These are phyloP conservation scores for Pseudoneurospora amorphoporcata DNA, from an alignment of 495 filamentous ascomycete species.

Conservation along the genomic window DNA sequence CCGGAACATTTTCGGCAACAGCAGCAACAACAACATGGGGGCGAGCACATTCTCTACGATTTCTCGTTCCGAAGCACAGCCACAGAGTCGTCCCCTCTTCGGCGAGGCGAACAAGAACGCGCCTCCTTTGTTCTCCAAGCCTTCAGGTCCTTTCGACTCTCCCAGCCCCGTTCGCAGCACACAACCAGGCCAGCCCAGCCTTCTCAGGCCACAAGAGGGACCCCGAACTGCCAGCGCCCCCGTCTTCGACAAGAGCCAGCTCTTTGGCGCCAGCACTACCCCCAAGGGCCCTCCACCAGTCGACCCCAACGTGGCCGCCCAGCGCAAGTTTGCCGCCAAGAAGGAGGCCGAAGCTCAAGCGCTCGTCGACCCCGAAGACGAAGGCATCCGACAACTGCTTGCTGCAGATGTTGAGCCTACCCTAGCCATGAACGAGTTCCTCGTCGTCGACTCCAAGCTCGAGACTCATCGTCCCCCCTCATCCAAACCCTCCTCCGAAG, in stretches of 20 bases:
- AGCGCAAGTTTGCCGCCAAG: constrained; percentile 33
- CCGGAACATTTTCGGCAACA: not conserved
- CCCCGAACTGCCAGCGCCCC: constrained; percentile 50
- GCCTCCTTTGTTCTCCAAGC: constrained; percentile 46
- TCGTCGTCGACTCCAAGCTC: constrained; percentile 28
- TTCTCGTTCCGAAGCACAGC: constrained; percentile 36
- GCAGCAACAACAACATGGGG: constrained; percentile 10
- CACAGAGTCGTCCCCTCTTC: constrained; percentile 42
- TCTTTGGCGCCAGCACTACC: constrained; percentile 10
- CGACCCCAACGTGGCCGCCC: constrained; percentile 28
- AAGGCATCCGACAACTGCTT: constrained; percentile 40
- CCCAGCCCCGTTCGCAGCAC: constrained; percentile 63
- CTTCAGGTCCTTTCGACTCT: constrained; percentile 56
- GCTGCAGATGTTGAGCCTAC: constrained; percentile 37
- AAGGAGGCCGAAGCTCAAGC: constrained; percentile 39
- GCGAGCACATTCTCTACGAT: constrained; percentile 34
- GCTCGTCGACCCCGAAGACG: constrained; percentile 47
- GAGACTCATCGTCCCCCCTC: not conserved
- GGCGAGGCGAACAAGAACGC: constrained; percentile 50
- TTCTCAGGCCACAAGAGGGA: constrained; percentile 37
- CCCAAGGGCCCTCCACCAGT: constrained; percentile 11
- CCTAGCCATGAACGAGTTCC: constrained; percentile 46
- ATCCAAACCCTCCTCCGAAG: constrained; percentile 44
- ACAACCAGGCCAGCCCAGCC: constrained; percentile 26
- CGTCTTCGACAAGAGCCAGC: constrained; percentile 24